Conservation (phyloP, 306 rosid genomes). For the Amphicarpaea edgeworthii region DNA sequence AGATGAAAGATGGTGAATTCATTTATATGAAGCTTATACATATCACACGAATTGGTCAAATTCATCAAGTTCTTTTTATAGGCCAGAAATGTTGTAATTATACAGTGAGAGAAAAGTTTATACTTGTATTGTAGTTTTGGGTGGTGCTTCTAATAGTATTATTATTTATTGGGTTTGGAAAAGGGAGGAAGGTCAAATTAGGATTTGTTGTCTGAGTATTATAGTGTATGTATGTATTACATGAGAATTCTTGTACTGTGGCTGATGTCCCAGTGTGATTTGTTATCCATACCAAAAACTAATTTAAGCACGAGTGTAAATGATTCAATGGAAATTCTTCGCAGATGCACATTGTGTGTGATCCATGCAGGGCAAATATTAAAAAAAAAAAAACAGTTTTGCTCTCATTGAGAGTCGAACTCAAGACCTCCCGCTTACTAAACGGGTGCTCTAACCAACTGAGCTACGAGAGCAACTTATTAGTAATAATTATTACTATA, state of each 20-base stretch:
- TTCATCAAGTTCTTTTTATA: conserved; percentile 16
- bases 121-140: background rate
- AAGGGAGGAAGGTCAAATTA: background rate
- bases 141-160: conserved; percentile 2
- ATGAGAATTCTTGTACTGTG: background rate
- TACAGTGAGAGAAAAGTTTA: background rate
- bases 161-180: background rate
- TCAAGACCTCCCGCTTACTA: conserved; percentile 65
- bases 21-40: background rate
- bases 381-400: background rate
- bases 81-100: background rate
- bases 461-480: conserved; percentile 48
- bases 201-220: background rate
- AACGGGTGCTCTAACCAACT: conserved; percentile 66
- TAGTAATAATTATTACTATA: too few relatives aligned
- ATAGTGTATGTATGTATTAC: background rate
- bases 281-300: background rate
- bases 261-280: background rate
- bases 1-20: conserved; percentile 58
- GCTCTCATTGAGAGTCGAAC: conserved; percentile 55
- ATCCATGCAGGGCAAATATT: too few relatives aligned
- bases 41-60: conserved; percentile 15
- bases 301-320: too few relatives aligned
- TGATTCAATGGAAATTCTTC: background rate
- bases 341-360: background rate